Base-by-base conservation (phyloP, 257 asterid genomes). In the Primulina huaijiensis region DNA sequence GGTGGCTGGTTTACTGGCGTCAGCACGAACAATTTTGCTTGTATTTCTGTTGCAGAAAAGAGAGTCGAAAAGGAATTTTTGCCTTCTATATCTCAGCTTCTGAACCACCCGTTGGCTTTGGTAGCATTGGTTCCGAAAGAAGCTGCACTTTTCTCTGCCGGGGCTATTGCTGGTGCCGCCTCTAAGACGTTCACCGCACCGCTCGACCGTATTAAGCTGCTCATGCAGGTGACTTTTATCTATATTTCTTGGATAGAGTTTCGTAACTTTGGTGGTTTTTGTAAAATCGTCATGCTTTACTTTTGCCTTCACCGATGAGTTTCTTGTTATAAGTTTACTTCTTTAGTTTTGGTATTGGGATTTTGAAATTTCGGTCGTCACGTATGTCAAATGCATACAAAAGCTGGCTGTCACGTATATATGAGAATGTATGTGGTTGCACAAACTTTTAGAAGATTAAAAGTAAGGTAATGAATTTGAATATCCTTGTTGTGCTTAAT, bases 111-210 rank as follows among this genome's bases (percentile, higher is more conserved):
- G 0, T 67, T 93, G 68, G 95, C 94, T 52, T 62, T 83, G 69
- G 80, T 87, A 16, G 95, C 98, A 34, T 78, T 87, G 94, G 85
- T 88, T 67, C 97, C 99, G 3, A 83, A 75, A 73, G 95, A 87
- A 1, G 92, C 82, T 56, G 95, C 97, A 38, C 87, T 93, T 43
- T 93, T 93, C 68, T 87, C 89, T 57, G 99, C 99, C 71, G 99
- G 97, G 12, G 97, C 99, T 8, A 70, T 94, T 62, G 96, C 97
- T 68, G 96, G 99, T 34, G 91, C 95, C 53, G 87, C 96, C 8
- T 96, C 97, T 2, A 94, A 94, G 76, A 81, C 96, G 23, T 86
- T 94, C 66, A 94, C 95, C 8, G 99, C 96, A 10, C 99, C 99
- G 31, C 97, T 94, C 65, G 97, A 94, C 77, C 92, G 99, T 53